Base-by-base conservation (phyloP, 2,329 filamentous ascomycete genomes). In the Didymella sp. region DNA sequence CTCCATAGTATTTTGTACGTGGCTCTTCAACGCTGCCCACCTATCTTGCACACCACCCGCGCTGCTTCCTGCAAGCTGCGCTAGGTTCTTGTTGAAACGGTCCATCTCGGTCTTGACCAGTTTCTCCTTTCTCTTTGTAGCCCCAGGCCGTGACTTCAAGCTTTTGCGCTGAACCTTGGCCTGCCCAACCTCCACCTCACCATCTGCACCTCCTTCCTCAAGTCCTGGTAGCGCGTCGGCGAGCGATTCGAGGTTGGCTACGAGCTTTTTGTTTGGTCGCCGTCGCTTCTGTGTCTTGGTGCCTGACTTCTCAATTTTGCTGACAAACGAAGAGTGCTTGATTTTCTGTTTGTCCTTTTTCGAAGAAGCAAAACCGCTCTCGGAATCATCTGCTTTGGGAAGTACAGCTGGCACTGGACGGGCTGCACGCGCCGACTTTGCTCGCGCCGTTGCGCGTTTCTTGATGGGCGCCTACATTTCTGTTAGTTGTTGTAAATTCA, bases 1-100 rank as follows among this genome's bases (percentile, higher is more conserved):
- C 78, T 96, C 91, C 87, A 96, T 91, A 1, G 91, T 97, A 38
- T 88, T 84, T 1, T 90, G 89, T 48, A 97, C 96, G 72, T 94
- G 96, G 9, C 82, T 87, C 67, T 93, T 86, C 75, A 98, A 74
- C 15, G 92, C 91, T 27, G 89, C 89, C 89, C 92, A 97, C 52
- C 90, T 70, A 51, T 68, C 73, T 61, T 63, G 64, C 55, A 66
- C 62, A 31, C 63, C 70, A 28, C 60, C 53, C 31, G 59, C 47
- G 19, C 59, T 54, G 31, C 49, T 62, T 6, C 59, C 61, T n/a
- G 83, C 82, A 79, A 97, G 79, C 75, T 89, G 85, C 17, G 90
- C 93, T 83, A 98, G 82, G 73, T 92, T 97, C 72, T 83, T 85
- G 33, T 87, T 88, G 73, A 98, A 97, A 58, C 94, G 82, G 74